Evolutionary conservation across 164 flowering plant species (phyloP), one percentile per base, ranked within the genome.

Genomic region (Nymphaea colorata): DNA sequence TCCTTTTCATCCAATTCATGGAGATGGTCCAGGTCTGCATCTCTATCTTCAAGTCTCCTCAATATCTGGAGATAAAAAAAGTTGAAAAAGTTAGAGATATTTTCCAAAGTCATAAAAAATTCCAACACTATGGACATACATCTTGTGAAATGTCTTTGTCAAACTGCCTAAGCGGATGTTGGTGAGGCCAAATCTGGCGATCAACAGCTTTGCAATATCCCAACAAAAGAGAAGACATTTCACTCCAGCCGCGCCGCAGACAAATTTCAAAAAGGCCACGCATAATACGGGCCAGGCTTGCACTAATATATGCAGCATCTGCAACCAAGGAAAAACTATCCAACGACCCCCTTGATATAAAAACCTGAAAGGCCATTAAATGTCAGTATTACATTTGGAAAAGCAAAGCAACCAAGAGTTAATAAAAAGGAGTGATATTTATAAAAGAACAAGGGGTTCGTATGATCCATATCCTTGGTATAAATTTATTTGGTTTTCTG

Each of bases 181-280:
- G 94, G 80, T 88, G 85, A 47, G 99, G 99, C 99, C 99, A 95
- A 66, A 95, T 79, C 81, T 87, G 93, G 67, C 87, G 94, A 81
- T 95, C 99, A 73, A 95, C 97, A 47, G 99, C 96, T 78, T 90
- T 92, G 85, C 99, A 92, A 66, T 88, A 95, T 75, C 89, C 91
- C 79, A 95, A 79, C 96, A 95, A 78, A 73, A 89, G 85, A 59
- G 86, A 75, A 44, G 98, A 57, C 98, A 92, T 87, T 76, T 87
- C 97, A 80, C 85, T 83, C 99, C 99, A 95, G 62, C 99, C 99
- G 79, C 86, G 85, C n/a, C 94, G 85, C 80, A 95, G 72, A 77
- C 98, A 95, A 69, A 90, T 90, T 77, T 95, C 99, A 83, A 95
- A 95, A 43, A 95, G 73, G 36, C 97, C 99, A 65, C 97, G 85